These are phyloP conservation scores for Novakomyces olei DNA, from an alignment of 805 yeast species.

Conservation along the genomic window DNA sequence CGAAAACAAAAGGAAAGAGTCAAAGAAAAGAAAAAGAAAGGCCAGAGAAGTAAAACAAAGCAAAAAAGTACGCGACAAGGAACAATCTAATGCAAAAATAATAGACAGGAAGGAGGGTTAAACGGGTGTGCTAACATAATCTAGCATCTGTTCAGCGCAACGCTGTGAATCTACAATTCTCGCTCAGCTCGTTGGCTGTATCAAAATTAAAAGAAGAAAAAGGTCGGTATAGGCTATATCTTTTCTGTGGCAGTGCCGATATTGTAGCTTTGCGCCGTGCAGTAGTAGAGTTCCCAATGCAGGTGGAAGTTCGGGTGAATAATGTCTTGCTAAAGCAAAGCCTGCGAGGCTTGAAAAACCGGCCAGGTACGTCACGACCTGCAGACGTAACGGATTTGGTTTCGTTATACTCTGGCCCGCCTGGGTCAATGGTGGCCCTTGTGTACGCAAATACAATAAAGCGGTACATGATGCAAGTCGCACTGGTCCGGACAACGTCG, in stretches of 20 bases:
- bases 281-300: conserved; percentile 43
- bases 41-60: too few relatives aligned
- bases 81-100: too few relatives aligned
- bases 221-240: neutral
- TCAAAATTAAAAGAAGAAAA: conserved; percentile 1
- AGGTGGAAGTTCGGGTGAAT: conserved; percentile 47
- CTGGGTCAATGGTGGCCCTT: conserved; percentile 26
- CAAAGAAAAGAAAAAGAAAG: too few relatives aligned
- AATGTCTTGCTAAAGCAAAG: conserved; percentile 26
- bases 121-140: too few relatives aligned
- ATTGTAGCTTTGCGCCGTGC: conserved; percentile 7
- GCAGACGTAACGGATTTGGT: conserved; percentile 44
- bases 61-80: too few relatives aligned
- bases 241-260: conserved; percentile 1
- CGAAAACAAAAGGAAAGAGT: too few relatives aligned
- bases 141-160: neutral
- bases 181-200: neutral
- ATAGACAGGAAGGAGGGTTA: too few relatives aligned
- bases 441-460: conserved; percentile 36
- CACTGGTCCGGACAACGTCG: conserved; percentile 30
- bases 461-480: conserved; percentile 31
- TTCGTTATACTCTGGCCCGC: conserved; percentile 5
- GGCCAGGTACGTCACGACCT: conserved; percentile 60
- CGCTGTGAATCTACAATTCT: neutral
- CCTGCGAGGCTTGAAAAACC: conserved; percentile 51